Conservation (phyloP, 768 basidiomycete genomes). For the Kwoniella sp. region DNA sequence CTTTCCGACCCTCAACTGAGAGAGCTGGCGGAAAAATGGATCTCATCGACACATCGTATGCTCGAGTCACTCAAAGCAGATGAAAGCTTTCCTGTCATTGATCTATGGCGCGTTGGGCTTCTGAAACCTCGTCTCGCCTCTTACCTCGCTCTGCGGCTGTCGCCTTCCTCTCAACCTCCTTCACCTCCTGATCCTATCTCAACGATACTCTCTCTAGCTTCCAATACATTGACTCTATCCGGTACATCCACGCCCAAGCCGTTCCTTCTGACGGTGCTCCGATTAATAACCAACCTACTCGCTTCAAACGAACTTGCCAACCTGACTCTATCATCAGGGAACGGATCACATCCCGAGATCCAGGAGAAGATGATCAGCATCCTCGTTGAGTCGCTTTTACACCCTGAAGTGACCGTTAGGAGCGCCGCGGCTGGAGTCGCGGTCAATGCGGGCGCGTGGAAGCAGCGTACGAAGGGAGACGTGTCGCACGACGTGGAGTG, state of each 20-base stretch:
- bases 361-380: conserved; percentile 60
- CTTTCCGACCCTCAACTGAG: conserved; percentile 16
- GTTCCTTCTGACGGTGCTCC: conserved; percentile 54
- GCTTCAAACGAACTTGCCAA: conserved; percentile 39
- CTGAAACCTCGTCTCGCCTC: conserved; percentile 27
- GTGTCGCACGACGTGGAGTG: conserved; percentile 71
- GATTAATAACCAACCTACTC: conserved; percentile 54
- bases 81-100: conserved; percentile 47
- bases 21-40: conserved; percentile 26
- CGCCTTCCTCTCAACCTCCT: conserved; percentile 11
- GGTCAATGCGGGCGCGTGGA: conserved; percentile 70
- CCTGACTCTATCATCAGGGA: conserved; percentile 27
- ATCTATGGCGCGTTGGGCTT: conserved; percentile 44
- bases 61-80: conserved; percentile 35
- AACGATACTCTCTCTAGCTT: conserved; percentile 31
- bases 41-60: conserved; percentile 6
- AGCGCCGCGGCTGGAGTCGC: conserved; percentile 79
- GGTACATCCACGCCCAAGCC: conserved; percentile 40
- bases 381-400: conserved; percentile 69
- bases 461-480: conserved; percentile 61
- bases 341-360: conserved; percentile 4
- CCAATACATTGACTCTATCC: conserved; percentile 16
- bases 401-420: conserved; percentile 69
- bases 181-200: conserved; percentile 27
- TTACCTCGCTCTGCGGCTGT: conserved; percentile 25